These are phyloP conservation scores for Blastomyces percursus DNA, from an alignment of 2,329 filamentous ascomycete species.

Conservation along the genomic window DNA sequence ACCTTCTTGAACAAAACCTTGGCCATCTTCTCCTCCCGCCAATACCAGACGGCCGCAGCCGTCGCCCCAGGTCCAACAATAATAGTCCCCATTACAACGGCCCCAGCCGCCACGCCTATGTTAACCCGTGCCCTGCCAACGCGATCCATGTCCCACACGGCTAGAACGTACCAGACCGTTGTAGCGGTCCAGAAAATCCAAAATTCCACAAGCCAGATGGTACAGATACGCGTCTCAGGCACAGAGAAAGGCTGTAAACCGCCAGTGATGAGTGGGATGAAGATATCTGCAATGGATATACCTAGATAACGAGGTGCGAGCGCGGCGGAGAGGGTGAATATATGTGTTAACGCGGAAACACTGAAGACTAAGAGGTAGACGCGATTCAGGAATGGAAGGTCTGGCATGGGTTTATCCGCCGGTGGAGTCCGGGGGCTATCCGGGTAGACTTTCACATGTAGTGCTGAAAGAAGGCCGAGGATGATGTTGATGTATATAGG, in stretches of 20 bases:
- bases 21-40: not conserved
- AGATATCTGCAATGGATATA: not conserved
- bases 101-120: not conserved
- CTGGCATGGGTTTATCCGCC: not conserved
- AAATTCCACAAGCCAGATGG: not conserved
- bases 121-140: not conserved
- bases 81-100: not conserved
- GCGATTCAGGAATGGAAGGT: not conserved
- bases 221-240: not conserved
- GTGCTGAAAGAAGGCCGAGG: not conserved
- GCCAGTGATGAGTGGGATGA: not conserved
- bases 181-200: not conserved
- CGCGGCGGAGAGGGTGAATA: not conserved
- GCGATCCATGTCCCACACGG: constrained; percentile 1
- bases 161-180: not conserved
- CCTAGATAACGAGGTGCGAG: not conserved
- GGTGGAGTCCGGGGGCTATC: not conserved
- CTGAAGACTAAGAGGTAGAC: not conserved
- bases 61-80: not conserved
- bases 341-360: not conserved
- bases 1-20: not conserved
- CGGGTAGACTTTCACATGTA: not conserved
- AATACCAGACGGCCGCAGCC: not conserved
- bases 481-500: constrained; percentile 1
- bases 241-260: not conserved